Evolutionary conservation across 1,284 basidiomycete species (phyloP), one percentile per base, ranked within the genome.

Genomic region (Pseudomicrostroma phylloplanum): DNA sequence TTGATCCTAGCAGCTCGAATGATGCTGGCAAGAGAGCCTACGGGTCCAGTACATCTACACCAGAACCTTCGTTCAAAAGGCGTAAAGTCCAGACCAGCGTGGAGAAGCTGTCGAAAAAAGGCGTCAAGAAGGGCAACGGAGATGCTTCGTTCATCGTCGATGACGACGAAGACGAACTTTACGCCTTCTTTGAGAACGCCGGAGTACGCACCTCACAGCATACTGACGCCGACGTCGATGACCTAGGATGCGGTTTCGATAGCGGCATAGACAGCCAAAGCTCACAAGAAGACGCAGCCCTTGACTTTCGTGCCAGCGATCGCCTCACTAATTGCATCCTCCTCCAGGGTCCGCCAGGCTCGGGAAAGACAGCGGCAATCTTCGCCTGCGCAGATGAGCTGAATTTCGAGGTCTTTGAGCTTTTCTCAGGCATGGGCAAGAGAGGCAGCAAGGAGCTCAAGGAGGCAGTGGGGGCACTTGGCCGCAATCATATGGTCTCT

Each of bases 401-500:
- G 21, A 91, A 89, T 4, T 98, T 90, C 88, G 90, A 96, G 58
- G 87, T 98, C 12, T 96, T 98, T 74, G 96, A 99, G 79, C 90
- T 98, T 9, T 91, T 92, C 80, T 89, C 96, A n/a, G 96, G 96
- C 3, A 88, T 93, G 63, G 74, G 74, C 8, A 89, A 86, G 73
- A 85, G 96, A 23, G 89, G 86, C 53, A 90, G 89, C 1, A 83
- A 87, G 41, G 90, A 87, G 66, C 81, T 99, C 62, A 86, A 89
- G 59, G 83, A 84, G 59, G 84, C 94, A 63, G 87, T 98, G 23
- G 96, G 96, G 11, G 91, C 96, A 68, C 90, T 96, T 0, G 90
- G 90, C 11, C 89, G 86, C 80, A 98, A 96, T 78, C 77, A 78
- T 64, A 76, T 77, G 72, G 77, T 79, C 19, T 61, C 60, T 9